Base-by-base conservation (phyloP, 2,329 filamentous ascomycete species). In the Colletotrichum sp. region DNA sequence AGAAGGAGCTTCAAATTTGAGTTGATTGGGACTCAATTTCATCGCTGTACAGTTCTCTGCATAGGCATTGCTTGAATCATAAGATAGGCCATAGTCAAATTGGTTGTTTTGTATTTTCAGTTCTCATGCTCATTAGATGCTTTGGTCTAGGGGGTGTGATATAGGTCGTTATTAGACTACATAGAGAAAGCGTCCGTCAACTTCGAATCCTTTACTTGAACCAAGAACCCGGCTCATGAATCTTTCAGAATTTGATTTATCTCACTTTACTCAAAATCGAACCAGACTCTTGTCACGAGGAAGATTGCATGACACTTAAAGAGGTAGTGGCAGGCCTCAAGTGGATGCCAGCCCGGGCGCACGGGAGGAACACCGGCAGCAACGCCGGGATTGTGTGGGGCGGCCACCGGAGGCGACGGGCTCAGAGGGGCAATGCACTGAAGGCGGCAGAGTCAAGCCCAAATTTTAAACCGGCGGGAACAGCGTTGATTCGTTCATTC, bases 241-340 rank as follows among this genome's bases (percentile, higher is more conserved):
- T n/a, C 6, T 3, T 21, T 2, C 0, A 12, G 39, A 48, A 6
- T 48, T 7, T 10, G 3, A 12, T 4, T 4, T 7, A 0, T 21
- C 39, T 48, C 39, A 28, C n/a, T 28, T 28, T 2, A 28, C 2
- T 28, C 2, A 28, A 28, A 28, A 28, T 28, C 26, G 26, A 28
- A 28, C 2, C 26, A 28, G 2, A 28, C 26, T 28, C 2, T 28
- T 28, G 26, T 28, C 26, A 28, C 26, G 26, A 28, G 26, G 2
- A 28, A 28, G 26, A 28, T 28, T 28, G 26, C 2, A 28, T 28
- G 43, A 4, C 18, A 48, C n/a, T 48, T 0, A 1, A n/a, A 7
- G 43, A 48, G 0, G 43, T 0, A 48, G 10, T 4, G 43, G 10
- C 43, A 21, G n/a, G 43, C n/a, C 0, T 48, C n/a, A 13, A 21